These are phyloP conservation scores for Dendrocalamus sinicus DNA, from an alignment of 176 grass and related monocot species.

Conservation along the genomic window DNA sequence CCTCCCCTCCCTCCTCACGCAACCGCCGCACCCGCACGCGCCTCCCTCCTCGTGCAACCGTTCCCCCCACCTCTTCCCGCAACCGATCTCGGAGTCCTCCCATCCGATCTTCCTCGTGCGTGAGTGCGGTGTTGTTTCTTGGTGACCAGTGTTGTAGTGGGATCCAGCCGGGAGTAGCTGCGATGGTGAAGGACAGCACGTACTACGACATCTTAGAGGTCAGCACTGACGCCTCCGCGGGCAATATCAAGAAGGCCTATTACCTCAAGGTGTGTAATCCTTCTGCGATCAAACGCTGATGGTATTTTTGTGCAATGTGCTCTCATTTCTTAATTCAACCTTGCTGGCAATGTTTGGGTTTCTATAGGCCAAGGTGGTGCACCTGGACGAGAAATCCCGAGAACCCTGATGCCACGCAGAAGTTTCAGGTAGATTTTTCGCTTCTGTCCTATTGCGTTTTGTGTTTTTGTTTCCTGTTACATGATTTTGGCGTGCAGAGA, in stretches of 20 bases:
- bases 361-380: slow-evolving; percentile 79
- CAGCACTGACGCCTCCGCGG: slow-evolving; percentile 69
- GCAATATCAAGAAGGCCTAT: slow-evolving; percentile 97
- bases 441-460: neutral
- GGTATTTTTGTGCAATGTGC: neutral
- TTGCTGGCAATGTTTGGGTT: neutral
- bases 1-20: no score
- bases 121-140: neutral
- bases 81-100: slow-evolving; percentile 32
- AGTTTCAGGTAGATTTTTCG: slow-evolving; percentile 63
- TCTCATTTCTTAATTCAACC: neutral
- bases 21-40: no score
- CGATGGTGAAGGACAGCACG: slow-evolving; percentile 69
- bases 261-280: slow-evolving; percentile 70
- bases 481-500: neutral
- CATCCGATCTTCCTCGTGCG: neutral
- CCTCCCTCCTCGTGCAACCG: no score
- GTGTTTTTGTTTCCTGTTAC: neutral
- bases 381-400: slow-evolving; percentile 87
- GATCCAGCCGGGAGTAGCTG: slow-evolving; percentile 9
- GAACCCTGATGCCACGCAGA: slow-evolving; percentile 70
- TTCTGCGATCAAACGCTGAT: neutral
- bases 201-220: slow-evolving; percentile 87
- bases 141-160: neutral
- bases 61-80: no score